Evolutionary conservation across 73 alveolate genomes (phyloP).

Genomic region (Blepharisma stoltei): DNA sequence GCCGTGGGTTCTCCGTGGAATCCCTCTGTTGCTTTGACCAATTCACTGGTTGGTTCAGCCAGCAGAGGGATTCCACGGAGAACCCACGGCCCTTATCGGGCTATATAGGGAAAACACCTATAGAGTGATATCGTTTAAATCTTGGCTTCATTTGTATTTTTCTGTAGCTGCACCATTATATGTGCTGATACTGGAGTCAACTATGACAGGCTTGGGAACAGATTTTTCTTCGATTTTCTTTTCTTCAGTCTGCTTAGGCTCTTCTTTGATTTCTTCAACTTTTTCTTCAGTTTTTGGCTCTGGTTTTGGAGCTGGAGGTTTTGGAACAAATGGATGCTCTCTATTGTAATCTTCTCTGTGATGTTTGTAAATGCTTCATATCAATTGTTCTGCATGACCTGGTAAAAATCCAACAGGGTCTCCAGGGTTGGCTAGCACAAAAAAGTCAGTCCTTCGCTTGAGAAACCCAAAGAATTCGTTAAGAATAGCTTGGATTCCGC

Average conservation of each 20-base stretch:
- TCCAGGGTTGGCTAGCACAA: slow-evolving; percentile 87
- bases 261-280: slow-evolving; percentile 37
- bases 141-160: slow-evolving; percentile 95
- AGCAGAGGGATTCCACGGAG: too few relatives aligned
- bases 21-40: too few relatives aligned
- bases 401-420: slow-evolving; percentile 99
- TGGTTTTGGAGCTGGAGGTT: slow-evolving; percentile 63
- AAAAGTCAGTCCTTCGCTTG: slow-evolving; percentile 94
- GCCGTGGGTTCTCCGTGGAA: too few relatives aligned
- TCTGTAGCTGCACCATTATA: slow-evolving; percentile 96
- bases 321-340: slow-evolving; percentile 85
- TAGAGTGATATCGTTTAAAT: slow-evolving; percentile 87
- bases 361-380: slow-evolving; percentile 77
- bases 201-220: slow-evolving; percentile 37
- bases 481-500: slow-evolving; percentile 75
- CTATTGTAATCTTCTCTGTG: slow-evolving; percentile 91
- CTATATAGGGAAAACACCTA: too few relatives aligned
- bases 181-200: slow-evolving; percentile 73
- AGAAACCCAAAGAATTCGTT: slow-evolving; percentile 91
- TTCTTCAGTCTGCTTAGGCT: slow-evolving; percentile 5
- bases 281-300: slow-evolving; percentile 64
- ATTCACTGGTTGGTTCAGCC: too few relatives aligned
- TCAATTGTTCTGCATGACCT: slow-evolving; percentile 85
- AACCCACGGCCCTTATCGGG: too few relatives aligned
- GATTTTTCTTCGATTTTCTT: slow-evolving; percentile 28